Percentiles rank a stretch among this genome's conserved stretches.
These are phyloP conservation scores for Bocquillonia castaneifolia DNA, from an alignment of 441 rosid species.

Conservation along the genomic window DNA sequence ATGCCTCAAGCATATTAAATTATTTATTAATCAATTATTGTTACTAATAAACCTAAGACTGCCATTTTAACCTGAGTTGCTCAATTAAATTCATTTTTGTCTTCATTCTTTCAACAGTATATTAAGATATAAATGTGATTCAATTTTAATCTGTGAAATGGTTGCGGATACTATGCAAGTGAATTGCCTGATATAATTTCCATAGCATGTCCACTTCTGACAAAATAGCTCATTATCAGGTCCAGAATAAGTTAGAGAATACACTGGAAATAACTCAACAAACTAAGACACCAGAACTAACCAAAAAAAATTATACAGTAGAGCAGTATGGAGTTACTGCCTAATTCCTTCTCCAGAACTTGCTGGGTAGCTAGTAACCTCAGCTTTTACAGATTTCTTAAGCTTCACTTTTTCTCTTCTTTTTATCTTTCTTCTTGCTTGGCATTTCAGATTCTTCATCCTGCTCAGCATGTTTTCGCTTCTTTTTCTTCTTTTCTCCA, in stretches of 20 bases:
- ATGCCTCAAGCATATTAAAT: not conserved
- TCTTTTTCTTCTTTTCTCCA: conserved; percentile 46
- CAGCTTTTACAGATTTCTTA: conserved; percentile 17
- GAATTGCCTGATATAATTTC: conserved; percentile 1
- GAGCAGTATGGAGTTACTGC: not conserved
- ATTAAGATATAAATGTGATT: not conserved
- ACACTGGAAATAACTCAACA: conserved; percentile 1
- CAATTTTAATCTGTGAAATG: not conserved
- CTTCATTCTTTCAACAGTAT: not conserved
- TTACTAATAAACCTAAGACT: not conserved
- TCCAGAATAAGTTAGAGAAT: not conserved
- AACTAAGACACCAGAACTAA: not conserved
- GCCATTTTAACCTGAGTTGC: not conserved
- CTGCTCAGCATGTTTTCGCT: conserved; percentile 54
- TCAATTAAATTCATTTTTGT: not conserved
- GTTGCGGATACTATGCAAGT: not conserved
- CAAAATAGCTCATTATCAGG: not conserved
- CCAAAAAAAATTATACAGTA: conserved; percentile 21
- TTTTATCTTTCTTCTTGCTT: conserved; percentile 51
- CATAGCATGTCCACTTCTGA: not conserved
- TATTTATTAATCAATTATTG: not conserved
- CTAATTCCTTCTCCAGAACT: conserved; percentile 27
- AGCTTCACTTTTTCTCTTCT: conserved; percentile 45
- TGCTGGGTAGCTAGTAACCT: conserved; percentile 13
- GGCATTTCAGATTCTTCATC: conserved; percentile 39